Base-by-base conservation (phyloP, 2,329 filamentous ascomycete species). In the Epichloe sibirici region DNA sequence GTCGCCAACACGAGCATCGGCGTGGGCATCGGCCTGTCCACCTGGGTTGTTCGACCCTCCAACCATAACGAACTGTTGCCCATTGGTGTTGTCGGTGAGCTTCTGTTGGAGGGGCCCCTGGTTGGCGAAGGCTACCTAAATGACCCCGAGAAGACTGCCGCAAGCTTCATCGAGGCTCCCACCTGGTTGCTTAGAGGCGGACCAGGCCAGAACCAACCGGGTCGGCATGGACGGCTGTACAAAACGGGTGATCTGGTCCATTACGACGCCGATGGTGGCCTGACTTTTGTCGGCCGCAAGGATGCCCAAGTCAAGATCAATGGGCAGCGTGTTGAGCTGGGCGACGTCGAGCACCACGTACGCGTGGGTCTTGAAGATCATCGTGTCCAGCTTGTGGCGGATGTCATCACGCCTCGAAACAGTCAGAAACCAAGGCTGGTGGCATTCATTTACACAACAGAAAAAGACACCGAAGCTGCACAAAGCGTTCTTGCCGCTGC, bases 271-370 rank as follows among this genome's bases (percentile, higher is more conserved):
- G 56, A 61, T 25, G 59, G 59, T 2, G 59, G 61, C 25, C 59
- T 77, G 9, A 57, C 66, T 0, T 75, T 72, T 51, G 59, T 75
- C 47, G 76, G 75, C 48, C 67, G 77, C 45, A 75, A 75, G 55
- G 77, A 81, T 57, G 68, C 69, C 0, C 77, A 80, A 60, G 70
- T 80, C 49, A 81, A 81, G 59, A 62, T 81, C 12, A 69, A 72
- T 28, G 81, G 81, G 37, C 79, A 72, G 53, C 62, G 76, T 48
- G 65, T 77, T 51, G 80, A 75, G 61, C 66, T 75, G 1, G 57
- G 52, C 2, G 59, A 62, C 3, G 52, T 62, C n/a, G 59, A 62
- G 51, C 53, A 53, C 35, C 48, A 51, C 38, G 44, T 51, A 15
- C 23, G 48, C 6, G 17, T 52, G 23, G 23, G 23, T 23, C 23